These are phyloP conservation scores for Penicillium sp. DNA, from an alignment of 2,329 filamentous ascomycete species.

Conservation along the genomic window DNA sequence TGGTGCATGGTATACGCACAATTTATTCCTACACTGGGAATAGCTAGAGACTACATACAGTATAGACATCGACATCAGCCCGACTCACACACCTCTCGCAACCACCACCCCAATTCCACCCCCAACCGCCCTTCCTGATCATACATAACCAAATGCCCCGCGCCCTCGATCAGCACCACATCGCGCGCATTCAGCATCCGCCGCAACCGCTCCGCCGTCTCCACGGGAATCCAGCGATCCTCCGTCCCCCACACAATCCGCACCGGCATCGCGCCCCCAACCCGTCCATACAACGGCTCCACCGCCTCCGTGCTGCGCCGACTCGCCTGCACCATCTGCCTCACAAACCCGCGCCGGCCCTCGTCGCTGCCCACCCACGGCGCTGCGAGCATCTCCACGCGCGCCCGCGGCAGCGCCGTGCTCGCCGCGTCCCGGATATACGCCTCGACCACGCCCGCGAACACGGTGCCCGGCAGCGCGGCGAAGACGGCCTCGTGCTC, in stretches of 20 bases:
- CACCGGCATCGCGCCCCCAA: conserved; percentile 39
- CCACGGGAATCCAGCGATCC: conserved; percentile 46
- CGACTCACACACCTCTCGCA: no score
- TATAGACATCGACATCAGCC: no score
- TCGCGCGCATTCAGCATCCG: conserved; percentile 27
- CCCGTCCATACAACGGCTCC: conserved; percentile 38
- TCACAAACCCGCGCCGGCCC: conserved; percentile 39
- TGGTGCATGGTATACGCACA: no score
- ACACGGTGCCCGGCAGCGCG: conserved; percentile 32
- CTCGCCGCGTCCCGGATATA: conserved; percentile 44
- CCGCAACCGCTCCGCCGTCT: conserved; percentile 36
- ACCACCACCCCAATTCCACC: conserved; percentile 31
- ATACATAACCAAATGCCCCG: conserved; percentile 48
- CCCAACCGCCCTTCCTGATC: conserved; percentile 44
- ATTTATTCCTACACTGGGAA: no score
- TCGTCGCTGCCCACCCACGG: conserved; percentile 35
- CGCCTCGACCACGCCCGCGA: conserved; percentile 40
- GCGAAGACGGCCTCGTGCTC: conserved; percentile 38
- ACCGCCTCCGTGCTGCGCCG: conserved; percentile 33
- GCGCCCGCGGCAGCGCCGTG: conserved; percentile 29
- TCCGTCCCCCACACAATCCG: conserved; percentile 47
- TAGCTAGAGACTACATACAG: no score
- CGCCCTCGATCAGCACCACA: conserved; percentile 36
- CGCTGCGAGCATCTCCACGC: conserved; percentile 36
- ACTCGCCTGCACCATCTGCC: conserved; percentile 42